Percentiles rank a stretch among this genome's conserved stretches.
Evolutionary conservation across 306 rosid genomes (phyloP).

Genomic region (Acacia acuminata): DNA sequence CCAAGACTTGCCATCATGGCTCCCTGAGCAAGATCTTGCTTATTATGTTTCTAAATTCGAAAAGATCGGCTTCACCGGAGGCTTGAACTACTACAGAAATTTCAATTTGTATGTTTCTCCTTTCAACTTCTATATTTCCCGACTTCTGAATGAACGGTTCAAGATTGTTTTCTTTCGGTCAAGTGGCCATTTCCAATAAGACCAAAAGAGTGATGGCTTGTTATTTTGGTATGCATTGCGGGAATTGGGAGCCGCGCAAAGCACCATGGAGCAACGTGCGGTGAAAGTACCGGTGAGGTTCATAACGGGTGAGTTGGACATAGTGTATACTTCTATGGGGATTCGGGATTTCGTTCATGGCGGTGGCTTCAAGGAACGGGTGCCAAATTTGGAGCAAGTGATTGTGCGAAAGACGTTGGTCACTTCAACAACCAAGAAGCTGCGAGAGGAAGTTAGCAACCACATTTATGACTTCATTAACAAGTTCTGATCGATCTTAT

Average conservation of each 20-base stretch:
- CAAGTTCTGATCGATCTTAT: background rate
- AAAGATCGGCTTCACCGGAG: constrained; percentile 47
- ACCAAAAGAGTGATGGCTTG: background rate
- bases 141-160: background rate
- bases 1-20: constrained; percentile 45
- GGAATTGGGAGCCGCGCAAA: constrained; percentile 44
- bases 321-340: constrained; percentile 27
- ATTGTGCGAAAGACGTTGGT: constrained; percentile 9
- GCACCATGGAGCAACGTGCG: constrained; percentile 38
- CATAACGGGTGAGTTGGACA: constrained; percentile 37
- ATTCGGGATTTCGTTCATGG: constrained; percentile 4
- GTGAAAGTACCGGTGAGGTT: constrained; percentile 20
- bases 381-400: constrained; percentile 25
- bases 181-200: no score
- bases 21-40: constrained; percentile 43
- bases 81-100: constrained; percentile 50
- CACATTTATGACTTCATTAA: background rate
- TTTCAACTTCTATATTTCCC: no score
- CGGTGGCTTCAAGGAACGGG: constrained; percentile 28
- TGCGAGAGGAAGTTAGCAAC: background rate
- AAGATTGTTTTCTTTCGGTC: no score
- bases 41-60: constrained; percentile 49
- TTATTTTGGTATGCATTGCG: background rate
- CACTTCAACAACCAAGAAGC: constrained; percentile 16
- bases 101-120: constrained; percentile 18